A percentile compares a stretch with the other conserved stretches of the same genome.
These are phyloP conservation scores for Astragalus glycyphyllos DNA, from an alignment of 306 rosid species.

Conservation along the genomic window DNA sequence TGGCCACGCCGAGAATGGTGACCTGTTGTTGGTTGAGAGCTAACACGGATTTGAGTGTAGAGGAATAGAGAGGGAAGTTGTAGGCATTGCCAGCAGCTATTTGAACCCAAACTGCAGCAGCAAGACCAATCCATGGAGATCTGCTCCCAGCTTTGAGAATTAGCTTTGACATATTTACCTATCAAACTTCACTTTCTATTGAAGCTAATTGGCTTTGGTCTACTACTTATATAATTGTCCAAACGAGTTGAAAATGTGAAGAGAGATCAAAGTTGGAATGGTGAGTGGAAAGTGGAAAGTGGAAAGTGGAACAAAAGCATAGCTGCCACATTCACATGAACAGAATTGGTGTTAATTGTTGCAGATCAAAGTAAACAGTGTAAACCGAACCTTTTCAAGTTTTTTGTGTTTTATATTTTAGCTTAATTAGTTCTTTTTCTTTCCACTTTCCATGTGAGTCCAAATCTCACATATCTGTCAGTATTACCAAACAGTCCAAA, in stretches of 20 bases:
- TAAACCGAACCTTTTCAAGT: not conserved
- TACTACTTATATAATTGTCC: not conserved
- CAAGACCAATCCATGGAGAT: slow-evolving; percentile 96
- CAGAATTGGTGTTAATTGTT: slow-evolving; percentile 1
- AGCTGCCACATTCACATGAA: not conserved
- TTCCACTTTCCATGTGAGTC: no score
- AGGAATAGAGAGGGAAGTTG: slow-evolving; percentile 79
- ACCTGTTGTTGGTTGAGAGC: slow-evolving; percentile 77
- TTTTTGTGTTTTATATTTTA: no score
- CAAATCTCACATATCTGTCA: no score
- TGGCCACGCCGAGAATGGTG: slow-evolving; percentile 81
- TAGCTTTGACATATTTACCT: slow-evolving; percentile 45
- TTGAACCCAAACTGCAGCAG: slow-evolving; percentile 85
- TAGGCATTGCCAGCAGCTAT: slow-evolving; percentile 64
- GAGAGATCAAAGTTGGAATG: not conserved
- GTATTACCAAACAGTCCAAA: no score
- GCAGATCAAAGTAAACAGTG: not conserved
- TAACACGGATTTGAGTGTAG: slow-evolving; percentile 73
- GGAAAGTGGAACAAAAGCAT: no score
- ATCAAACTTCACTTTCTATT: not conserved
- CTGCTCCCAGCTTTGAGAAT: slow-evolving; percentile 80
- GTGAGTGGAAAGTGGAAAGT: no score
- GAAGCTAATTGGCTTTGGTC: not conserved
- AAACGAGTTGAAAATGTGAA: slow-evolving; percentile 4
- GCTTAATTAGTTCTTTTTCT: no score